These are phyloP conservation scores for Coemansia asiatica DNA, from an alignment of 192 early-diverging fungal species.

Conservation along the genomic window DNA sequence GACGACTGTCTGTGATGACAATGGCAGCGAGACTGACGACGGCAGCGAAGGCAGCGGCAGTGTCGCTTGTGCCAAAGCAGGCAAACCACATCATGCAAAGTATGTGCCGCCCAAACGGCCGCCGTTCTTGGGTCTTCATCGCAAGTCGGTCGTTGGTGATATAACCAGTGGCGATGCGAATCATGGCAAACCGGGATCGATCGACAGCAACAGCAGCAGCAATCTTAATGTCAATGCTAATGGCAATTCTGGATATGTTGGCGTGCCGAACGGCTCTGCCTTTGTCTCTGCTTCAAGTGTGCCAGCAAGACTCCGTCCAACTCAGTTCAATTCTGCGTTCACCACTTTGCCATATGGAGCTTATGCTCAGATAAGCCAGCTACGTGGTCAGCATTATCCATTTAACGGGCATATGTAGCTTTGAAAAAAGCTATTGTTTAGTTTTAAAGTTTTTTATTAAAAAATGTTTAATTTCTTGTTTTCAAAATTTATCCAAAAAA, in stretches of 20 bases:
- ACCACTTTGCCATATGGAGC: constrained; percentile 50
- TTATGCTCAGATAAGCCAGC: constrained; percentile 29
- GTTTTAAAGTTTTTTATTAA: no score
- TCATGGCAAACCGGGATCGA: no score
- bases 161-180: background rate
- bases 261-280: background rate
- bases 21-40: constrained; percentile 6
- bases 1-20: constrained; percentile 4
- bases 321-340: constrained; percentile 50
- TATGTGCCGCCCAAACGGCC: constrained; percentile 41
- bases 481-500: no score
- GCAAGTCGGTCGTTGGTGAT: constrained; percentile 15
- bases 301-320: constrained; percentile 25
- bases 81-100: background rate
- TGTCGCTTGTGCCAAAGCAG: constrained; percentile 8
- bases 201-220: background rate
- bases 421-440: no score
- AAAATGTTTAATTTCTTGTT: no score
- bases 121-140: constrained; percentile 42
- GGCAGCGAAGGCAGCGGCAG: constrained; percentile 8
- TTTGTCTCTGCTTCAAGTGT: background rate
- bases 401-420: background rate
- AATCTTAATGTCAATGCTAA: background rate
- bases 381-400: constrained; percentile 8
- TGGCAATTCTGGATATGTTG: background rate